Base-by-base conservation (phyloP, 257 asterid genomes). In the Plantago elongata region DNA sequence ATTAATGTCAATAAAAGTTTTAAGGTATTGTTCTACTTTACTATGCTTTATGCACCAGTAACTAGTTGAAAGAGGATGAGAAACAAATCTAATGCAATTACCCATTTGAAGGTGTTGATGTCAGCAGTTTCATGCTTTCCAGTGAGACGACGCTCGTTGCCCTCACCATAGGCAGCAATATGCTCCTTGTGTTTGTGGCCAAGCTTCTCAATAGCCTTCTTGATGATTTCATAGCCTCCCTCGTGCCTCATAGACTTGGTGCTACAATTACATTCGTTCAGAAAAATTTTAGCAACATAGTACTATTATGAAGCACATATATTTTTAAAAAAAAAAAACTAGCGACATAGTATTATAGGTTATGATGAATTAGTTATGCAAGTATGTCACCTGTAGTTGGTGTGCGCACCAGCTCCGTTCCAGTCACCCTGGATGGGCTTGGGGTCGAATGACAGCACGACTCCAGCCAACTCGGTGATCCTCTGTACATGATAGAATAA, bases 381-480 rank as follows among this genome's bases (percentile, higher is more conserved):
- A 38, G 5, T 30, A 40, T 9, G 42, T 54, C 16, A 74, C 86
- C 86, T 81, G 76, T 81, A 81, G 57, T 81, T 81, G 16, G 80
- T 70, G 68, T 81, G 84, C 16, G 81, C 81, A 11, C 84, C 82
- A 29, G 87, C 87, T 7, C 87, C 87, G 11, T 81, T 78, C 87
- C 87, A 81, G 65, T 81, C 83, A n/a, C 87, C 87, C 79, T 75
- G 63, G 50, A 91, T 81, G 11, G 98, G 98, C 68, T 91, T 91
- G 63, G 98, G 96, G 60, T 91, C 98, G 17, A 91, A 88, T 8
- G 98, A 81, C n/a, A 88, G 77, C 37, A 88, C 98, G 0, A 70
- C 93, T 29, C 95, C 95, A 71, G 95, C 93, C 71, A 83, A 75
- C 77, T 91, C 97, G 18, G 97, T 77, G 69, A 91, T 84, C 85